Evolutionary conservation across 1,284 basidiomycete genomes (phyloP), one percentile per base, ranked within the genome.

Genomic region (Abortiporus biennis): DNA sequence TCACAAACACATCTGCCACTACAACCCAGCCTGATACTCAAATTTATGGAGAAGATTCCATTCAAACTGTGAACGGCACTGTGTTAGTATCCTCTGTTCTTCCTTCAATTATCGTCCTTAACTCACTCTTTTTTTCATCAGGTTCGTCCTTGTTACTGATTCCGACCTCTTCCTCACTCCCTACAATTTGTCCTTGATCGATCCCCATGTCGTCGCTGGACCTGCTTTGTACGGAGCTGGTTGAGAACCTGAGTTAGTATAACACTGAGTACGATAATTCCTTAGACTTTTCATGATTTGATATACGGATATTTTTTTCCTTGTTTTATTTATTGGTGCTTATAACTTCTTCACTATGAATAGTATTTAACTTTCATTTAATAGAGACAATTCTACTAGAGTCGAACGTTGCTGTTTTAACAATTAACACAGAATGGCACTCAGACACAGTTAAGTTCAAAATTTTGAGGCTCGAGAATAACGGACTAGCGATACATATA

Each of bases 171-270:
- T 59, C 43, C 68, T 85, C 8, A 83, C 81, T 6, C 78, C 80
- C 2, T 76, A 72, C 58, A 82, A 82, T 58, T 46, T 77, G 15
- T 68, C 69, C 2, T 52, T 69, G 50, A 52, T 81, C 37, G 76
- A 82, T 53, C 45, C 62, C 34, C 72, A 80, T 49, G 66, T 83
- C 45, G 69, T 80, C 19, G 78, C 78, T 31, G 76, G 76, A 0
- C 76, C 76, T 16, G 73, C 74, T 11, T 50, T 76, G 19, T 76
- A 74, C 54, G 62, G 68, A 48, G 56, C 70, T 43, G 73, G 69
- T 43, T 74, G 53, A 68, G 23, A 12, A 34, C 13, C 6, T 36
- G 21, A n/a, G 19, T 13, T 13, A 17, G 15, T 15, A 15, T 9
- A 29, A 9, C 27, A 29, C n/a, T 9, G n/a, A 29, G 15, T 4